Evolutionary conservation across 2,329 filamentous ascomycete genomes (phyloP), one percentile per base, ranked within the genome.

Genomic region (Fusarium coffeatum): DNA sequence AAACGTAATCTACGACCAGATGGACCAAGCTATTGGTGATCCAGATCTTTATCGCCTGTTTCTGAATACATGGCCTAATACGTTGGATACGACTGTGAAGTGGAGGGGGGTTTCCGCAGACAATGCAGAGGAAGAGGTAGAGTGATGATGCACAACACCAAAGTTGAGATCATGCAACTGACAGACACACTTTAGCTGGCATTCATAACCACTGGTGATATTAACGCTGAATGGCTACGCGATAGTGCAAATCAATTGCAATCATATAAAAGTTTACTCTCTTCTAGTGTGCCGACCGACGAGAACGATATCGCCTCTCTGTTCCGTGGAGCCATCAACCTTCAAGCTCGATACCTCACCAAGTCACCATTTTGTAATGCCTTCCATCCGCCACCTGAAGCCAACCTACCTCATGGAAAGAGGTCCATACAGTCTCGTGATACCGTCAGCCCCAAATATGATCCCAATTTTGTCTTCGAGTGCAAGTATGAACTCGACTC

Each of bases 401-500:
- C 92, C 58, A 72, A 71, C 6, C 46, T 76, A 13, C 56, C 62
- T 48, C 71, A 59, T 53, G 34, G 55, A 34, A 73, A 74, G 60
- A 66, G 74, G 34, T 51, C 62, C 34, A 32, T 77, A 25, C 28
- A 66, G 40, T 55, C 74, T 34, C 74, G 86, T n/a, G 91, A 93
- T 78, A 73, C 80, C 74, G 80, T 83, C 80, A 88, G 66, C 83
- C 92, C 93, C 0, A 80, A 85, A 28, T 90, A 92, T 27, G 92
- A 92, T 73, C 85, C 86, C 2, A 84, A 84, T 3, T 85, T 90
- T 40, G 94, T 97, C 1, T 98, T 96, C 76, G 95, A 98, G 79
- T 98, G 95, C 86, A 98, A 98, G 80, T 98, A 96, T 79, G 95
- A 98, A 81, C 89, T 98, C 47, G 94, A 98, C 82, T 95, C 92